phyloP scores from a whole-genome alignment of 2,329 filamentous ascomycete genomes.

The Fusarium metavorans region DNA sequence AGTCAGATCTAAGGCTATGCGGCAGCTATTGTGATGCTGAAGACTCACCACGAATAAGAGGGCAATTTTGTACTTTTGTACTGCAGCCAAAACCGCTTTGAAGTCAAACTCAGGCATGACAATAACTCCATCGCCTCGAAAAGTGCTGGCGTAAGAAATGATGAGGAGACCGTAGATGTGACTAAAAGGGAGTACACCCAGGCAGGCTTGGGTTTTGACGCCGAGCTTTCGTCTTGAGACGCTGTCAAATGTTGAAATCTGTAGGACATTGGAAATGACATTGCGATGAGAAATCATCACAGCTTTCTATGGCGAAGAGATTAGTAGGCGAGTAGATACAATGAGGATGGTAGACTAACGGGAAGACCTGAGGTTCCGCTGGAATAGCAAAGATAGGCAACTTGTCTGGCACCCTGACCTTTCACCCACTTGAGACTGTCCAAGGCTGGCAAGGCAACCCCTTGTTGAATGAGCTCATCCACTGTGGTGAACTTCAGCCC shows the following conservation, averaged over 20 bases:
- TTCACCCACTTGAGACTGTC: conserved; percentile 68
- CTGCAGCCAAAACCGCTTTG: conserved; percentile 61
- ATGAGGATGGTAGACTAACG: conserved; percentile 55
- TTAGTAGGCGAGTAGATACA: conserved; percentile 45
- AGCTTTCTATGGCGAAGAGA: conserved; percentile 68
- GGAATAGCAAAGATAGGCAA: conserved; percentile 82
- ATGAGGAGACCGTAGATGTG: conserved; percentile 85
- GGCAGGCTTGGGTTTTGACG: conserved; percentile 57
- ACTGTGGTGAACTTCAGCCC: conserved; percentile 69
- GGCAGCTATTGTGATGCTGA: not conserved
- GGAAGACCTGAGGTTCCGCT: conserved; percentile 84
- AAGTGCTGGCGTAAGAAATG: conserved; percentile 71
- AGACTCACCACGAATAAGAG: not conserved
- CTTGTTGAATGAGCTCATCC: conserved; percentile 72
- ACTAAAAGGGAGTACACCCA: conserved; percentile 80
- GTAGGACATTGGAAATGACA: conserved; percentile 80
- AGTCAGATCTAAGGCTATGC: not conserved
- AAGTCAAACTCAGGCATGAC: conserved; percentile 82
- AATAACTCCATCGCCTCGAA: conserved; percentile 74
- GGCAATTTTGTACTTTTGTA: not conserved
- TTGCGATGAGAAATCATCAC: conserved; percentile 86
- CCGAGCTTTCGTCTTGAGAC: conserved; percentile 49
- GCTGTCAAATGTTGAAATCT: conserved; percentile 62
- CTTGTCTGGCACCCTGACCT: conserved; percentile 74
- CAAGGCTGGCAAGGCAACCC: conserved; percentile 63